Percentiles rank a stretch among this genome's conserved stretches.
phyloP scores from a whole-genome alignment of 2,329 filamentous ascomycete species.

The Drechslera avenae region DNA sequence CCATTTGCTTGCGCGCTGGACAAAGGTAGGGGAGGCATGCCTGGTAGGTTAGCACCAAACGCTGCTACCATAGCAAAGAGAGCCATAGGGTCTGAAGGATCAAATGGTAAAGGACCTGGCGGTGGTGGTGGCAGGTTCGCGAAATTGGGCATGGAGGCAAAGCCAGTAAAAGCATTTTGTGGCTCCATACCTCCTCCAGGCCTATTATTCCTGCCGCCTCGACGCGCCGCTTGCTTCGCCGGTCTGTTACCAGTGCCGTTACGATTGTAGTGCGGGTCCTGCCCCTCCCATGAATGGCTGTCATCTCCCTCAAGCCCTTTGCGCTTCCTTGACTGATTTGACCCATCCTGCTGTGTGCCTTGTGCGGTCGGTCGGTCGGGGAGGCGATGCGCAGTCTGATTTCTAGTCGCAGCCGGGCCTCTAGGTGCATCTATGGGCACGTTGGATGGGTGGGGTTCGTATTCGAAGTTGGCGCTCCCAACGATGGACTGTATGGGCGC shows the following conservation, averaged over 20 bases:
- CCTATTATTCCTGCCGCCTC: slow-evolving; percentile 38
- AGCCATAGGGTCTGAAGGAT: slow-evolving; percentile 66
- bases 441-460: slow-evolving; percentile 23
- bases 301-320: slow-evolving; percentile 61
- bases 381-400: slow-evolving; percentile 14
- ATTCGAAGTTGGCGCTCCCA: slow-evolving; percentile 26
- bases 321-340: slow-evolving; percentile 58
- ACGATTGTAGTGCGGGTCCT: slow-evolving; percentile 48
- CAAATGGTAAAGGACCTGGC: slow-evolving; percentile 58
- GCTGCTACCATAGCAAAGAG: slow-evolving; percentile 65
- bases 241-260: slow-evolving; percentile 47
- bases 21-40: slow-evolving; percentile 44
- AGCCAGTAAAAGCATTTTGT: slow-evolving; percentile 13
- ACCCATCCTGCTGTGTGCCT: slow-evolving; percentile 14
- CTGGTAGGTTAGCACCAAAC: slow-evolving; percentile 48
- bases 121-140: slow-evolving; percentile 47
- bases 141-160: slow-evolving; percentile 22
- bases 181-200: slow-evolving; percentile 10
- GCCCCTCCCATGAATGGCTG: slow-evolving; percentile 47
- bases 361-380: slow-evolving; percentile 18
- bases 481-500: slow-evolving; percentile 31
- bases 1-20: slow-evolving; percentile 40
- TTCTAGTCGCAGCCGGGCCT: slow-evolving; percentile 27
- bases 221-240: slow-evolving; percentile 64
- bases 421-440: slow-evolving; percentile 30